These are phyloP conservation scores for Aspergillus ochraceus DNA, from an alignment of 2,329 filamentous ascomycete species.

Conservation along the genomic window DNA sequence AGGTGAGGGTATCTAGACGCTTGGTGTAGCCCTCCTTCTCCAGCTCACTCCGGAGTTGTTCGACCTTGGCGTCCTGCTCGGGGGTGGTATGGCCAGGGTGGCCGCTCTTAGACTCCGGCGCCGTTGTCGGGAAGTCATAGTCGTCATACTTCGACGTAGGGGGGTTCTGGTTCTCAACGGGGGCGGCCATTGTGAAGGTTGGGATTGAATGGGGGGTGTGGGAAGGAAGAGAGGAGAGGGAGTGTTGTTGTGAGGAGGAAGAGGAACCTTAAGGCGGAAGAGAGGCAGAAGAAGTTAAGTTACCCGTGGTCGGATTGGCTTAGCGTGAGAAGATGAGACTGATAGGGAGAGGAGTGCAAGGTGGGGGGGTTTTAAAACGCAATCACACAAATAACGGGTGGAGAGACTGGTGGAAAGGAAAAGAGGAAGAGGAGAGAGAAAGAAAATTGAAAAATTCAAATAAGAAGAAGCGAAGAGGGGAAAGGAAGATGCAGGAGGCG, in stretches of 20 bases:
- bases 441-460: conserved; percentile 6
- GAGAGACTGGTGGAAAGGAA: not conserved
- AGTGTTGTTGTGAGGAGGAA: conserved; percentile 1
- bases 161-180: conserved; percentile 38
- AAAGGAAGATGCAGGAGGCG: conserved; percentile 5
- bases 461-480: not conserved
- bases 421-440: conserved; percentile 1
- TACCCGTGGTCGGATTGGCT: not conserved
- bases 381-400: not conserved
- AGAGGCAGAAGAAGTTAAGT: conserved; percentile 5
- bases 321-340: not conserved
- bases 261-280: conserved; percentile 16
- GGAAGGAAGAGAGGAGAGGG: conserved; percentile 1
- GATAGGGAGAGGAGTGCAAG: conserved; percentile 3
- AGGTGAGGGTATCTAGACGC: conserved; percentile 84
- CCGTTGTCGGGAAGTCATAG: conserved; percentile 86
- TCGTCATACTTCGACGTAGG: conserved; percentile 91
- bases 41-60: conserved; percentile 79
- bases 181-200: conserved; percentile 26
- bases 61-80: conserved; percentile 84
- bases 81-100: conserved; percentile 85
- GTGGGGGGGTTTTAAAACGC: not conserved
- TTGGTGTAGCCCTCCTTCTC: conserved; percentile 81
- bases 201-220: not conserved
- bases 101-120: conserved; percentile 68